Evolutionary conservation across 495 filamentous ascomycete genomes (phyloP), one percentile per base, ranked within the genome.

Genomic region (Stereocaulon alpinum): DNA sequence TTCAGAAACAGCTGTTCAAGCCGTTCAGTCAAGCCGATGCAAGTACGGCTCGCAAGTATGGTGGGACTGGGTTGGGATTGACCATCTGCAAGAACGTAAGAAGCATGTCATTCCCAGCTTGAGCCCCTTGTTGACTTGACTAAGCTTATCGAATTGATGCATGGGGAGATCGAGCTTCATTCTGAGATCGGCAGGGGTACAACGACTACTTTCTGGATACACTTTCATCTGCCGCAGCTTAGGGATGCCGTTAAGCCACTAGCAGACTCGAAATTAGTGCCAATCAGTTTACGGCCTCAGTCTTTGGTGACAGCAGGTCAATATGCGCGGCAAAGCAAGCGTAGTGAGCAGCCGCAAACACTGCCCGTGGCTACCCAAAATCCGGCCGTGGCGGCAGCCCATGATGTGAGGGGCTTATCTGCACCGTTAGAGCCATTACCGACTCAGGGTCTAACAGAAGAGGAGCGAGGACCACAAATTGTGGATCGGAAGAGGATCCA

Each of bases 11-110:
- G 17, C 76, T 95, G 2, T 95, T 95, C 74, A 86, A 86, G 42
- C 90, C 90, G 1, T 95, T 94, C 65, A 86, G 83, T 47, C 88
- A 93, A 67, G 89, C 88, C 27, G 91, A 93, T 63, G 77, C 89
- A 22, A 88, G 86, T 3, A 87, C 85, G 6, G 84, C 83, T 11
- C 78, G 85, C 44, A 78, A 79, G 32, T 93, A 89, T 69, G 89
- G 88, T 27, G 89, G 90, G 3, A 94, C 89, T 5, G 89, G 88
- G 2, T 70, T 92, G 2, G 89, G 89, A 2, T 69, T 93, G 40
- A 88, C 88, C 4, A 93, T 95, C 57, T 87, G 82, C 69, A 91
- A 91, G 66, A 83, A 81, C 58, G 68, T 71, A 40, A 63, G 70
- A 17, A n/a, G 10, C 9, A 6, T 5, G 14, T 22, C 29, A 37